These are phyloP conservation scores for Schizochytrium sp. DNA, from an alignment of 108 stramenopile genomes.

Conservation along the genomic window DNA sequence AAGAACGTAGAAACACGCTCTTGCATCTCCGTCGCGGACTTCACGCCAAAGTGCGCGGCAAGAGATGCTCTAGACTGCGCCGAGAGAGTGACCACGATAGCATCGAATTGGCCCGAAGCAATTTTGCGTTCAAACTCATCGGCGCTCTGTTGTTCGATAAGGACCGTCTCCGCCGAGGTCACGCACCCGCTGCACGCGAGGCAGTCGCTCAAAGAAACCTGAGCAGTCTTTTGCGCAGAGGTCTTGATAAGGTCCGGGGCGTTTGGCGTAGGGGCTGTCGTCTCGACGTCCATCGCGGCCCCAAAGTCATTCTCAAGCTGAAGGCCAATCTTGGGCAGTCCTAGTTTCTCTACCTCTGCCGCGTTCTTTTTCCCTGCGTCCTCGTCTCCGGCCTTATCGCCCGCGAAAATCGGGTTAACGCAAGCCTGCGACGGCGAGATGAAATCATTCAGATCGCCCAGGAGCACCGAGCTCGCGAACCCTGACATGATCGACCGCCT, in stretches of 20 bases:
- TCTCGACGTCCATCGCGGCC: slow-evolving; percentile 12
- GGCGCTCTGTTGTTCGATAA: slow-evolving; percentile 71
- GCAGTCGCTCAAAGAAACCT: slow-evolving; percentile 87
- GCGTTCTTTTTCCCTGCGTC: background rate
- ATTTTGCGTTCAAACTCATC: background rate
- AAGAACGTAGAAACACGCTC: slow-evolving; percentile 22
- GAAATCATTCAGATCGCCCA: slow-evolving; percentile 53
- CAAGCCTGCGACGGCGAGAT: slow-evolving; percentile 52
- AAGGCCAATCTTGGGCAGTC: slow-evolving; percentile 23
- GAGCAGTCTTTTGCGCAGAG: slow-evolving; percentile 21
- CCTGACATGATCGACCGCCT: background rate
- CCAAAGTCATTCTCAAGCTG: slow-evolving; percentile 27
- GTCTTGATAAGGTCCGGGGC: slow-evolving; percentile 46
- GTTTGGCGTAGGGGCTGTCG: background rate
- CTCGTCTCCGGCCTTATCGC: background rate
- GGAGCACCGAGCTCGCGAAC: slow-evolving; percentile 34
- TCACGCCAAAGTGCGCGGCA: background rate
- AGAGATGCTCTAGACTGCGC: background rate
- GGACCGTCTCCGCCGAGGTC: slow-evolving; percentile 93
- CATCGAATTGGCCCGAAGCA: background rate
- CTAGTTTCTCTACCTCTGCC: background rate
- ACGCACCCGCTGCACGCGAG: slow-evolving; percentile 97
- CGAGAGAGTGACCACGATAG: background rate
- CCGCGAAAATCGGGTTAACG: slow-evolving; percentile 47
- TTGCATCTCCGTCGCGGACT: slow-evolving; percentile 12